Evolutionary conservation across 306 rosid genomes (phyloP).

Genomic region (cucumber (Cucumis sativus)): DNA sequence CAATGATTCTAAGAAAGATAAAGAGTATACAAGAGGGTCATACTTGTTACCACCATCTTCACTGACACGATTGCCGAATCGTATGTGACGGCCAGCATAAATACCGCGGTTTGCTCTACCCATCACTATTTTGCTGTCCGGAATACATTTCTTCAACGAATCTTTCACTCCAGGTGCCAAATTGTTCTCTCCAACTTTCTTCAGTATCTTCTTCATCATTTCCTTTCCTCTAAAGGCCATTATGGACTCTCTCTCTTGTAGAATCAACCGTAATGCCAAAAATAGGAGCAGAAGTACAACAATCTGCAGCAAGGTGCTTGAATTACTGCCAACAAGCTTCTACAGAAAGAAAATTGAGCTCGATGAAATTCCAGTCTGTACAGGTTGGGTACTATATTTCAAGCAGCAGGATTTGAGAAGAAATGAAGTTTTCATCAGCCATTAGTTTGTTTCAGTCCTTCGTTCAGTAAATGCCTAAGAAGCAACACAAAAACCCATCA

Average conservation of each 20-base stretch:
- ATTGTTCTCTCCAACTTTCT: conserved; percentile 59
- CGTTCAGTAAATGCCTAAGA: background rate
- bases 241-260: background rate
- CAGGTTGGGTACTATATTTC: background rate
- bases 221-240: conserved; percentile 81
- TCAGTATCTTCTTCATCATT: conserved; percentile 66
- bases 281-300: background rate
- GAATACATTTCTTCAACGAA: conserved; percentile 52
- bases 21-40: conserved; percentile 6
- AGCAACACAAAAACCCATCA: background rate
- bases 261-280: background rate
- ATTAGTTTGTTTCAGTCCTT: background rate
- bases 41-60: conserved; percentile 98
- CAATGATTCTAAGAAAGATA: background rate
- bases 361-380: background rate
- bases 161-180: conserved; percentile 48
- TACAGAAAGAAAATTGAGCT: background rate
- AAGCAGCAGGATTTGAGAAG: background rate
- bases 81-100: conserved; percentile 82
- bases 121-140: conserved; percentile 65
- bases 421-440: background rate
- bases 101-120: conserved; percentile 80
- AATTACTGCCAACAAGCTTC: background rate
- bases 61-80: conserved; percentile 68
- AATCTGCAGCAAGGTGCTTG: background rate